A percentile compares a stretch with the other conserved stretches of the same genome.
phyloP scores from a whole-genome alignment of 495 filamentous ascomycete species.

The Pseudevernia furfuracea region DNA sequence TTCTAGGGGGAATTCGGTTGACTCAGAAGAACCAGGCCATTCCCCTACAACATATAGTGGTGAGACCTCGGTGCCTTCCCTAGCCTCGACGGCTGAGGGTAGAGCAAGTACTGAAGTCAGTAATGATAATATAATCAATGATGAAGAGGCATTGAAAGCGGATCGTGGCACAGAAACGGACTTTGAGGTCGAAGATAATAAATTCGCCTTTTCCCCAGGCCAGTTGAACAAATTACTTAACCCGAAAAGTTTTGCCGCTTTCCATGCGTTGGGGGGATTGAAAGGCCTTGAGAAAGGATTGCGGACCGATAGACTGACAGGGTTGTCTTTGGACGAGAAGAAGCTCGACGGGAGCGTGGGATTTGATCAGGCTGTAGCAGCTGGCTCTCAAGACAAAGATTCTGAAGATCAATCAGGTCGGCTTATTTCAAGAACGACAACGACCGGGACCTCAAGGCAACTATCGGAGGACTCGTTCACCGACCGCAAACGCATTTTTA shows the following conservation, averaged over 20 bases:
- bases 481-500: slow-evolving; percentile 64
- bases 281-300: slow-evolving; percentile 69
- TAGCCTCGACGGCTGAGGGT: slow-evolving; percentile 32
- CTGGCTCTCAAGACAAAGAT: slow-evolving; percentile 27
- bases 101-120: slow-evolving; percentile 32
- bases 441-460: slow-evolving; percentile 26
- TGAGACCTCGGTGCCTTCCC: slow-evolving; percentile 38
- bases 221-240: slow-evolving; percentile 72
- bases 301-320: slow-evolving; percentile 56
- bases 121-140: slow-evolving; percentile 39
- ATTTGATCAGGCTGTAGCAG: slow-evolving; percentile 57
- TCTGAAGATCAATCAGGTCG: slow-evolving; percentile 26
- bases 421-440: slow-evolving; percentile 27
- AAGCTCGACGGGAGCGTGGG: slow-evolving; percentile 53
- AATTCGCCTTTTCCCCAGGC: slow-evolving; percentile 74
- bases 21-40: slow-evolving; percentile 48
- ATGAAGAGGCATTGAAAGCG: slow-evolving; percentile 56
- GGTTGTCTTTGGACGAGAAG: slow-evolving; percentile 69
- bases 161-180: slow-evolving; percentile 62
- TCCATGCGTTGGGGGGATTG: slow-evolving; percentile 72
- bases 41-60: slow-evolving; percentile 46
- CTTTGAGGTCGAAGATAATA: slow-evolving; percentile 68
- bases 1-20: slow-evolving; percentile 59
- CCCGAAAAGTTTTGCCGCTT: slow-evolving; percentile 71
- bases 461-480: slow-evolving; percentile 37